Conservation (phyloP, 2,329 filamentous ascomycete species). For the Orbilia oligospora region DNA sequence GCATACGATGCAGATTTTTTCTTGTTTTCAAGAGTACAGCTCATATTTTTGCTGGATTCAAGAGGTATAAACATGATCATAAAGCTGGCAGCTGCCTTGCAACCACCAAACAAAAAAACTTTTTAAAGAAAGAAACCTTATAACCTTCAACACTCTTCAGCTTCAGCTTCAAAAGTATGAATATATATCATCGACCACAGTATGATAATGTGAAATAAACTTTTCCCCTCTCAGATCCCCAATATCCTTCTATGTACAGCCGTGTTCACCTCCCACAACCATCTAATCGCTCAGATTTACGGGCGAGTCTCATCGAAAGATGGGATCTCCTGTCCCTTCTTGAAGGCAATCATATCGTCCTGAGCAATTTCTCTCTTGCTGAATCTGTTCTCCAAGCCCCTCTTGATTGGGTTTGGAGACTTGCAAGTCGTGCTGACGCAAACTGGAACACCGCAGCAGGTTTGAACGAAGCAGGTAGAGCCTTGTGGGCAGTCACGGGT, state of each 20-base stretch:
- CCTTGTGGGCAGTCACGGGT: conserved; percentile 52
- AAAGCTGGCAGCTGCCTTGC: neutral
- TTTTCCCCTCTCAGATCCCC: neutral
- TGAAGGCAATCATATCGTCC: conserved; percentile 56
- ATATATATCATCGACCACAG: neutral
- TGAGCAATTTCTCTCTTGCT: conserved; percentile 48
- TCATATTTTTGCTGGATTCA: conserved; percentile 8
- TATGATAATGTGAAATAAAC: neutral
- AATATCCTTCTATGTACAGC: conserved; percentile 7
- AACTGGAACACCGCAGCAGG: conserved; percentile 52
- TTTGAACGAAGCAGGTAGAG: conserved; percentile 52
- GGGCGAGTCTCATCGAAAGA: conserved; percentile 31
- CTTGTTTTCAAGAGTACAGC: neutral
- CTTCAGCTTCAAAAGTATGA: neutral
- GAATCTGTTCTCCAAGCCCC: conserved; percentile 33
- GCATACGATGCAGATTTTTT: too few species aligned
- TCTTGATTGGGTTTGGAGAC: conserved; percentile 54
- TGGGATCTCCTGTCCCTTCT: conserved; percentile 43
- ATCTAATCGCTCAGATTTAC: neutral
- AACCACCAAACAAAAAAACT: conserved; percentile 9
- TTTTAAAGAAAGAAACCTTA: neutral
- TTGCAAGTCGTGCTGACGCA: conserved; percentile 59
- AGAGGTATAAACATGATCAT: conserved; percentile 1
- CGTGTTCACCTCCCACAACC: neutral
- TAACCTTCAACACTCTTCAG: too few species aligned